Evolutionary conservation across 805 yeast species (phyloP), one percentile per base, ranked within the genome.

Genomic region (Cyberlindnera xylosilytica): DNA sequence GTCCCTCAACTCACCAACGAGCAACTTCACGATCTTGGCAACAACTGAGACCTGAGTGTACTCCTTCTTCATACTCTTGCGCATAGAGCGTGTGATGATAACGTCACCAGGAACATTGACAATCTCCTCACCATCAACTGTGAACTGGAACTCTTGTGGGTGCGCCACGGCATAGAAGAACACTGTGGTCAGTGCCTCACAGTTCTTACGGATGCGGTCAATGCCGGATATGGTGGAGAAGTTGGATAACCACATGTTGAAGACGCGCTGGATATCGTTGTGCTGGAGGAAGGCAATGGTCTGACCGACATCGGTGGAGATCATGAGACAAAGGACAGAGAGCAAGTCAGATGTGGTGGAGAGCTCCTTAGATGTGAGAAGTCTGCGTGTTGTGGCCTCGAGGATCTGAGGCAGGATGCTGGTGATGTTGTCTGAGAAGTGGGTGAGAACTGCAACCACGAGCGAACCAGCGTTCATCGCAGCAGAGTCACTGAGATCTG

Each of bases 71-170:
- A 76, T 80, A 26, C 40, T 45, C 32, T 41, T 41, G 4, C 95
- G 79, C 83, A 82, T 85, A 0, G 97, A 87, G 56, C 98, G 76
- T 0, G 98, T 91, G 4, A 87, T 66, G 27, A 91, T 89, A n/a
- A 77, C 52, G 42, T 79, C 84, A 0, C 75, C 73, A 13, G 70
- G 69, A 1, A 60, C 54, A 54, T 79, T 74, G 3, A 85, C 81
- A 22, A 84, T 64, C 26, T 81, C 64, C 47, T 88, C 88, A n/a
- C 96, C 97, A 50, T 88, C 76, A 0, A 90, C 96, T 4, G 64
- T 45, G 4, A 87, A 57, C 1, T 70, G 69, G 3, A 89, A 59
- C 9, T 80, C 63, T 2, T 66, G 57, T 18, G 44, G 40, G 15
- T 33, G 18, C 4, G 26, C 7, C 2, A 34, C 11, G 45, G 83